Base-by-base conservation (phyloP, 164 flowering plant genomes). In the Protea cynaroides region DNA sequence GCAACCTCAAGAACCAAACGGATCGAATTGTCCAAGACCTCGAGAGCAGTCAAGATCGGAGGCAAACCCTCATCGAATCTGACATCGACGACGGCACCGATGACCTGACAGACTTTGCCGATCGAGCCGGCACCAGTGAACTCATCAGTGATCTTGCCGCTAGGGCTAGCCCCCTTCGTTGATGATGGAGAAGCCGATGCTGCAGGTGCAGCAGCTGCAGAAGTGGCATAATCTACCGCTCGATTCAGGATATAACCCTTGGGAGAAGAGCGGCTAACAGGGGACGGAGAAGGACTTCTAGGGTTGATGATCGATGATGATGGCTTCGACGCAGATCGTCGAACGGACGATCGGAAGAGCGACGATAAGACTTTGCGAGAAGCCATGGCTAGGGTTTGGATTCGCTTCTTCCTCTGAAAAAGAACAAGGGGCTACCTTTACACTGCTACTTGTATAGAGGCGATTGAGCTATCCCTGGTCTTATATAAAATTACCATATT, bases 21-120 rank as follows among this genome's bases (percentile, higher is more conserved):
- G 40, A 75, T 71, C 58, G 67, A 63, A 56, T 75, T 60, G 17
- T 78, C 75, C 72, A 65, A 36, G 37, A 78, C 77, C 63, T 78
- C 79, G 22, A 76, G 59, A 15, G 79, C 79, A 19, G 77, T 78
- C 68, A 75, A 46, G 60, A 78, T 78, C 63, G 77, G 77, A 9
- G 79, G 79, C 56, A 72, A 34, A 0, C 77, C 72, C 44, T 70
- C 75, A 4, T 73, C 67, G 43, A 70, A 72, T 53, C 73, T 17
- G 11, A 78, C 83, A 69, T 80, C 81, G 23, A 80, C 81, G 21
- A 78, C 81, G 21, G 78, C 83, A 44, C 81, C 79, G 37, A 79
- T 79, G 44, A 79, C 80, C 64, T 79, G 78, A 58, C 76, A 79
- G 2, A 74, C 82, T 0, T 43, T 23, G 0, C 80, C 80, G 47